phyloP scores from a whole-genome alignment of 1,139 yeast species.

The Yamadazyma diospyri region DNA sequence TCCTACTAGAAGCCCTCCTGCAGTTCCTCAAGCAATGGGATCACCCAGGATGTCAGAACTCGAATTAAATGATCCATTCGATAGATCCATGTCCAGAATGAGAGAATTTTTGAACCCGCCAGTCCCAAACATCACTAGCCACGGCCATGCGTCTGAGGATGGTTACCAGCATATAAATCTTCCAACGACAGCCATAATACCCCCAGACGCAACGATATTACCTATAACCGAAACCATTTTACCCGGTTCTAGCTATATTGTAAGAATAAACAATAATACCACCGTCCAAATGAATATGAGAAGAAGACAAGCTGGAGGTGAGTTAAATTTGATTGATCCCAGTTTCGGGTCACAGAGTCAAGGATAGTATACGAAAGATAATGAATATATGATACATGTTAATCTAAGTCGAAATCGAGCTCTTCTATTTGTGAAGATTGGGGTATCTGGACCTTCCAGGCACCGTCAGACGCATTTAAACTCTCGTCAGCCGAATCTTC shows the following conservation, averaged over 20 bases:
- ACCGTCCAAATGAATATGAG: conserved; percentile 17
- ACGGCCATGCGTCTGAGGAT: conserved; percentile 1
- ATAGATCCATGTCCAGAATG: too few species aligned
- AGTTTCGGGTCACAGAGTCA: not conserved
- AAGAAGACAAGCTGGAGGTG: conserved; percentile 11
- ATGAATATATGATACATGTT: conserved; percentile 2
- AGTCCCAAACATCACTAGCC: not conserved
- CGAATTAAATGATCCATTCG: not conserved
- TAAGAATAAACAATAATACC: conserved; percentile 17
- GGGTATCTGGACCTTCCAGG: conserved; percentile 2
- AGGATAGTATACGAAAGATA: not conserved
- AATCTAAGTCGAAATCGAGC: conserved; percentile 3
- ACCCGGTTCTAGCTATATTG: conserved; percentile 16
- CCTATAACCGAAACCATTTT: conserved; percentile 20
- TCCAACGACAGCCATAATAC: conserved; percentile 27
- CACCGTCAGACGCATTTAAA: not conserved
- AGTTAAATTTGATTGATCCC: conserved; percentile 14
- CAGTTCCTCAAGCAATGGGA: not conserved
- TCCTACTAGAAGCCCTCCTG: not conserved
- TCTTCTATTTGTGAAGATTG: conserved; percentile 7
- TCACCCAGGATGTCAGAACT: not conserved
- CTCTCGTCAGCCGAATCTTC: conserved; percentile 1
- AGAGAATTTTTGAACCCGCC: too few species aligned
- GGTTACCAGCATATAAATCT: conserved; percentile 20
- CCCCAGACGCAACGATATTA: conserved; percentile 34